Base-by-base conservation (phyloP, 768 basidiomycete genomes). In the Boletus sp. region DNA sequence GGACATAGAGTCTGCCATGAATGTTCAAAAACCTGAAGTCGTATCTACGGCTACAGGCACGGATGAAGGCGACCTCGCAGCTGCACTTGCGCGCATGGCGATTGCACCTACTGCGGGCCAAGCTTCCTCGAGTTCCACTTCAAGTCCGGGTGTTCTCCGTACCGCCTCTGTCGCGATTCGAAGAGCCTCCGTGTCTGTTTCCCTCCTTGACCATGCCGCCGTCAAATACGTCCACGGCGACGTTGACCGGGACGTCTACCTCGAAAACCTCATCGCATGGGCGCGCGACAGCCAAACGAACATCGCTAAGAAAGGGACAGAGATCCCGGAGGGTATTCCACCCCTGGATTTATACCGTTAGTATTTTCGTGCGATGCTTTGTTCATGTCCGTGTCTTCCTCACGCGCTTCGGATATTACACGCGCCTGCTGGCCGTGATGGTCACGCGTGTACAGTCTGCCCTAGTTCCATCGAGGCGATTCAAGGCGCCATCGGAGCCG, bases 271-370 rank as follows among this genome's bases (percentile, higher is more conserved):
- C 35, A 71, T 88, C n/a, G 56, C 64, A 1, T 89, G 85, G 85
- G 77, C 79, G 2, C 73, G 72, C 43, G 77, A 84, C 11, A 88
- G 86, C 62, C 64, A 71, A 42, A 78, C 82, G 25, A 87, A 84
- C 59, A 81, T 93, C n/a, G 62, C 65, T 0, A 71, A 75, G 19
- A 85, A 81, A 4, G 79, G 76, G 29, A 85, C 82, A 7, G 93
- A 95, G 67, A 92, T 97, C 41, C 93, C 93, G 0, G 71, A 76
- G 27, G 80, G 78, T 6, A 71, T 87, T 11, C 73, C 85, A 3
- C 92, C 91, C 61, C 85, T 87, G 15, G 93, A 97, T 70, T 66
- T 97, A 17, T 96, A 94, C 68, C 73, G 92, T 91, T 68, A 64
- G 87, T 58, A 35, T 35, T 46, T 46, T 50, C 13, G 9, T 47